These are phyloP conservation scores for Nannochloropsis gaditana DNA, from an alignment of 108 stramenopile species.

Conservation along the genomic window DNA sequence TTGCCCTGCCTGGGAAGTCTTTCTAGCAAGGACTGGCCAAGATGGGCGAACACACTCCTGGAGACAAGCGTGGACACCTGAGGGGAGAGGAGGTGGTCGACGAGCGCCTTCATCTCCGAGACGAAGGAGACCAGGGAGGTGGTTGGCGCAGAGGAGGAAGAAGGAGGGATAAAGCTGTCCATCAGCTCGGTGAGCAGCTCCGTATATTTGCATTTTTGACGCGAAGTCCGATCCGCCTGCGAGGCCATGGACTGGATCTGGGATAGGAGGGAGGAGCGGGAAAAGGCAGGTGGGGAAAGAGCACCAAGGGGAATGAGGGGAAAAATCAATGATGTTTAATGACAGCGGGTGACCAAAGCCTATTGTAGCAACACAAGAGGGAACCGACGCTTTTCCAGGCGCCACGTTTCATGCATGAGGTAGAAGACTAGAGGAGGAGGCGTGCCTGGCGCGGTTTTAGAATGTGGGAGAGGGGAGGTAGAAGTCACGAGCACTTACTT, in stretches of 20 bases:
- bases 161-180: not conserved
- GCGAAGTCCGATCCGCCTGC: constrained; percentile 16
- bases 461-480: not conserved
- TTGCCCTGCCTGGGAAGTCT: not conserved
- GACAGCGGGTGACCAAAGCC: too few species aligned
- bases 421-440: not conserved
- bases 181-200: not conserved
- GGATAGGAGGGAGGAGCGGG: not conserved
- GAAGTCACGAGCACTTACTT: not conserved
- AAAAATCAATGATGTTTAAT: not conserved
- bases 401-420: not conserved
- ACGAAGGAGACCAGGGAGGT: not conserved
- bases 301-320: not conserved
- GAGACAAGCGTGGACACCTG: not conserved
- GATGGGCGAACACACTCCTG: not conserved
- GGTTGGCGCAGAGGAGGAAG: not conserved
- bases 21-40: not conserved
- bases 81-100: constrained; percentile 17
- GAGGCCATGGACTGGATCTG: not conserved
- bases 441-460: not conserved
- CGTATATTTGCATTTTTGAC: not conserved
- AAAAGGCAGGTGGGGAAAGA: not conserved
- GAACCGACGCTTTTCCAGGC: too few species aligned
- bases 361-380: too few species aligned
- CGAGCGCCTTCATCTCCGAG: not conserved